Percentiles rank a stretch among this genome's conserved stretches.
Evolutionary conservation across 805 yeast genomes (phyloP).

Genomic region (Wickerhamomyces ciferrii): DNA sequence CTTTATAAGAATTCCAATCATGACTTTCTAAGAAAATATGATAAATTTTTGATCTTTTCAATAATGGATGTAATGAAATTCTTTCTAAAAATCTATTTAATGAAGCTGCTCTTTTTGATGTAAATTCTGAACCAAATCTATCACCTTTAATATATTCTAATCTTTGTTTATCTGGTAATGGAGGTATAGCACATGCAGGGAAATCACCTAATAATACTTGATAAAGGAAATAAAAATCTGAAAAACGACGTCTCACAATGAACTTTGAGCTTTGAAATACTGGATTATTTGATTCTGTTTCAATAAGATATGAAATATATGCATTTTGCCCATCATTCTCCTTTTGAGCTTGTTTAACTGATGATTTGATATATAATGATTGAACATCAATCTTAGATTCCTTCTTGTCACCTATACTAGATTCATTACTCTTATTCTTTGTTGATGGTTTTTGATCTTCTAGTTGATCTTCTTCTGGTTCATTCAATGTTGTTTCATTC

Average conservation of each 20-base stretch:
- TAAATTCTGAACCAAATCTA: constrained; percentile 80
- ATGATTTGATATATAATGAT: constrained; percentile 27
- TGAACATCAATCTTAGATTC: constrained; percentile 3
- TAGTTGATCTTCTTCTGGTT: neutral
- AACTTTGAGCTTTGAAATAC: constrained; percentile 40
- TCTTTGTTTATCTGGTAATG: constrained; percentile 88
- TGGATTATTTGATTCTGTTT: constrained; percentile 61
- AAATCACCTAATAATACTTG: constrained; percentile 70
- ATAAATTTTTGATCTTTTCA: constrained; percentile 65
- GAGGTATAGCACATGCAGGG: constrained; percentile 87
- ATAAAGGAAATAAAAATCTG: constrained; percentile 78
- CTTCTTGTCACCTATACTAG: neutral
- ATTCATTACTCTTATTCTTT: neutral
- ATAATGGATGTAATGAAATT: constrained; percentile 65
- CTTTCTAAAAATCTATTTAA: constrained; percentile 71
- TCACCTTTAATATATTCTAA: constrained; percentile 93
- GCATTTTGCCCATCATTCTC: constrained; percentile 74
- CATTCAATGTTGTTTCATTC: neutral
- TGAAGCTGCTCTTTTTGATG: constrained; percentile 75
- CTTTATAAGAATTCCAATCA: constrained; percentile 69
- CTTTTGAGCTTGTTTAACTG: constrained; percentile 56
- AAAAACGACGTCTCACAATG: constrained; percentile 71
- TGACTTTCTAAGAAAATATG: constrained; percentile 67
- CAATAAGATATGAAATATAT: constrained; percentile 67
- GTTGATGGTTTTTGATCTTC: neutral